phyloP scores from a whole-genome alignment of 2,329 filamentous ascomycete species.

The Neoscytalidium dimidiatum region DNA sequence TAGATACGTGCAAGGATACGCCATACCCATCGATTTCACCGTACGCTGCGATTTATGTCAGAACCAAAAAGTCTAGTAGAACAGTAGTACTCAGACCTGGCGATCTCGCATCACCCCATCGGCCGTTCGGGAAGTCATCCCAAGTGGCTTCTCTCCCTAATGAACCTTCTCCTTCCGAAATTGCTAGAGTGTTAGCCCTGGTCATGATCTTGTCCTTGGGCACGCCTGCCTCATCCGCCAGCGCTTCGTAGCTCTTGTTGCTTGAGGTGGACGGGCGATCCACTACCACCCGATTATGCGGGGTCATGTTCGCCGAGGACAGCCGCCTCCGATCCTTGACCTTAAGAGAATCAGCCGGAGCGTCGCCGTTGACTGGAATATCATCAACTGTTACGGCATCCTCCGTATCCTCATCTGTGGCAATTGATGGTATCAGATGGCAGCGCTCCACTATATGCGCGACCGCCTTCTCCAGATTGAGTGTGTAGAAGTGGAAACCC shows the following conservation, averaged over 20 bases:
- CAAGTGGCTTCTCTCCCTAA: conserved; percentile 93
- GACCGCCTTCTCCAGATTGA: conserved; percentile 95
- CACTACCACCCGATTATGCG: conserved; percentile 85
- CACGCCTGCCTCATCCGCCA: conserved; percentile 75
- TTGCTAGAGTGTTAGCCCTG: conserved; percentile 82
- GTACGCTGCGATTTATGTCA: conserved; percentile 59
- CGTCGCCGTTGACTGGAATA: conserved; percentile 33
- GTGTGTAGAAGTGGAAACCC: conserved; percentile 96
- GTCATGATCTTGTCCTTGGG: conserved; percentile 71
- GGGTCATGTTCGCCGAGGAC: conserved; percentile 80
- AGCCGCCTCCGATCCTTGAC: conserved; percentile 57
- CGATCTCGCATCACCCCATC: conserved; percentile 90
- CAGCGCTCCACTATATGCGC: conserved; percentile 88
- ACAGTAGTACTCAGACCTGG: conserved; percentile 46
- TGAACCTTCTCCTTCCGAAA: conserved; percentile 88
- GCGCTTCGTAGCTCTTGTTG: conserved; percentile 61
- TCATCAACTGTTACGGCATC: conserved; percentile 53
- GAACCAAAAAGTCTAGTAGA: background rate
- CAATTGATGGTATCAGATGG: conserved; percentile 69
- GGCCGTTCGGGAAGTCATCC: conserved; percentile 97
- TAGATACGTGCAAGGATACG: conserved; percentile 87
- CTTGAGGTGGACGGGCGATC: conserved; percentile 60
- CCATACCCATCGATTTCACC: conserved; percentile 98
- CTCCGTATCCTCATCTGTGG: conserved; percentile 43
- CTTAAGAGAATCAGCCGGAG: conserved; percentile 29